Base-by-base conservation (phyloP, 1,284 basidiomycete species). In the Cutaneotrichosporon cutaneum region DNA sequence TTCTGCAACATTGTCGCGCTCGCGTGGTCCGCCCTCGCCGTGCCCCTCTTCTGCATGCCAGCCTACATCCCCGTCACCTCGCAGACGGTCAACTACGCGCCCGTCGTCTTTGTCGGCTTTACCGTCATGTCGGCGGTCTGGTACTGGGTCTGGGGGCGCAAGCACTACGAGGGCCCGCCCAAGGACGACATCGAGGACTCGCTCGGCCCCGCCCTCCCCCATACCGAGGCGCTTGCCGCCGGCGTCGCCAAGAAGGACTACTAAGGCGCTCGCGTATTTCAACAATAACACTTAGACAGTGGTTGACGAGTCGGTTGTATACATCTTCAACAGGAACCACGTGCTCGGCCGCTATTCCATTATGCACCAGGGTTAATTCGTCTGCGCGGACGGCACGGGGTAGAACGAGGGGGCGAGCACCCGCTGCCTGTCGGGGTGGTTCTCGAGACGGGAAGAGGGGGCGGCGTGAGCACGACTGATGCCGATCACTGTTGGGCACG, bases 71-170 rank as follows among this genome's bases (percentile, higher is more conserved):
- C 72, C 30, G 71, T 74, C 51, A 70, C 71, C 3, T 56, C 64
- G 11, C 45, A 59, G 44, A 64, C 58, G 54, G 72, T 72, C 70
- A 74, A 74, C 67, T 79, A 85, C 66, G 85, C 82, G 13, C 85
- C 84, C 27, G 85, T 85, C 4, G 85, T 87, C 16, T 87, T 86
- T 62, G 82, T 86, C 24, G 85, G 83, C 1, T 86, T 87, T 65
- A 83, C 77, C 2, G 66, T 74, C 13, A 81, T 87, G 33, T 85
- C 85, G 48, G 82, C 80, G 0, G 75, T 80, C 18, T 87, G 85
- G 85, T 87, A 87, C 66, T 53, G 83, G 55, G 81, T 85, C 63
- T 65, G 66, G 55, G 76, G 74, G 1, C 64, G 72, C 45, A 72
- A 69, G 56, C 67, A 76, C 55, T 78, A 73, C 65, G 51, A 59